Base-by-base conservation (phyloP, 164 flowering plant genomes). In the Hamamelis virginiana region DNA sequence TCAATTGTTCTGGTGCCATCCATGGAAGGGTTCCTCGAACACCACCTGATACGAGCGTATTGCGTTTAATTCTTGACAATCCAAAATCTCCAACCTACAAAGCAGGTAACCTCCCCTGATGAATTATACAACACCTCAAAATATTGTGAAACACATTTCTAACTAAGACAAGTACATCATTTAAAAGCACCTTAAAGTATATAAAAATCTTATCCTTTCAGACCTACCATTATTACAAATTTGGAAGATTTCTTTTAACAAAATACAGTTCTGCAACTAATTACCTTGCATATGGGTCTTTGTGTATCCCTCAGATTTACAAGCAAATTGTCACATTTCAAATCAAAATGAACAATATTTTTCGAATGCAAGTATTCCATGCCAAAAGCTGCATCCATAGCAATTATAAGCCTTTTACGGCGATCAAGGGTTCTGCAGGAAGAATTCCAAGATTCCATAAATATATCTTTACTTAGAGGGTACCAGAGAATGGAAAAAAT, bases 301-400 rank as follows among this genome's bases (percentile, higher is more conserved):
- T 86, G 90, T 9, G 90, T 72, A 81, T 92, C 97, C 69, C 88
- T 84, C 88, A 92, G 69, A 75, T 92, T 92, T 71, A 92, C 96
- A 1, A 92, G 87, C 82, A 92, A 83, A 75, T 90, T 92, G 76
- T 92, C 97, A 79, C 97, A 92, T 73, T 92, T 92, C 75, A 92
- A 78, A 80, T 92, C 97, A 77, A 92, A 92, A 76, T 92, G 97
- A 55, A 92, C 93, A 47, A 92, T 88, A 69, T 82, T 87, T 76
- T 84, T 92, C 68, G 80, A 70, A 78, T 92, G 97, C 77, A 92
- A 75, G 79, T 92, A 92, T 70, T 92, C 97, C 97, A 92, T 92
- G 59, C 97, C 97, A 78, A 92, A 92, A 69, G 97, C 95, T 58
- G 97, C 94, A 84, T 92, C 96, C 90, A 88, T 75, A 69, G 94